Percentiles rank a stretch among this genome's conserved stretches.
Conservation (phyloP, 2,329 filamentous ascomycete genomes). For the Lachnum nothofagi region DNA sequence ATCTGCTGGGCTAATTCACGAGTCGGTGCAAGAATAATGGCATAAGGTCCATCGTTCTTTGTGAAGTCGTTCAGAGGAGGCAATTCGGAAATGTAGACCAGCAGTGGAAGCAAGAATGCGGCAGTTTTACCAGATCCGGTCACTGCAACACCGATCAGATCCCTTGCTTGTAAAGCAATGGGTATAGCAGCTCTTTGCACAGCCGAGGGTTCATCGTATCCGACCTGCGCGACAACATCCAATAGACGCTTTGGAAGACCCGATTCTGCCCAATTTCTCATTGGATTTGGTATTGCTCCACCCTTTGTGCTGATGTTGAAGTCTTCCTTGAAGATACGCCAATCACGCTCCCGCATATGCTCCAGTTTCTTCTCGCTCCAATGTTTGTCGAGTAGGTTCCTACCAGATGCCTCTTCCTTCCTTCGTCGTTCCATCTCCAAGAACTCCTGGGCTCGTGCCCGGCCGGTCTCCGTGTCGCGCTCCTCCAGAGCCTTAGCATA, state of each 20-base stretch:
- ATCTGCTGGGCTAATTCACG: conserved; percentile 98
- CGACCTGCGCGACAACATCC: conserved; percentile 75
- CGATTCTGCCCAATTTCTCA: conserved; percentile 91
- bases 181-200: conserved; percentile 94
- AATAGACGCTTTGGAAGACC: conserved; percentile 70
- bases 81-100: conserved; percentile 90
- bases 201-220: conserved; percentile 85
- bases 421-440: conserved; percentile 79
- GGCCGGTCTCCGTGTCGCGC: conserved; percentile 70
- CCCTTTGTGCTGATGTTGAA: conserved; percentile 96
- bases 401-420: conserved; percentile 64
- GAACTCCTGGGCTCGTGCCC: conserved; percentile 69
- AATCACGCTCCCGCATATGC: conserved; percentile 95
- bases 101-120: conserved; percentile 82
- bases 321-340: conserved; percentile 99
- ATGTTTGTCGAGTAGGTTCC: conserved; percentile 79
- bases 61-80: conserved; percentile 78
- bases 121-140: conserved; percentile 99
- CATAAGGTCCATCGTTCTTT: conserved; percentile 92
- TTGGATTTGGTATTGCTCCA: conserved; percentile 85
- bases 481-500: conserved; percentile 67
- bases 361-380: conserved; percentile 91
- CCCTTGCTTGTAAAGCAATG: conserved; percentile 84
- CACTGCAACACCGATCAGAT: conserved; percentile 96
- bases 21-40: conserved; percentile 93